Base-by-base conservation (phyloP, 352 stramenopile genomes). In the Nothophytophthora sp. region DNA sequence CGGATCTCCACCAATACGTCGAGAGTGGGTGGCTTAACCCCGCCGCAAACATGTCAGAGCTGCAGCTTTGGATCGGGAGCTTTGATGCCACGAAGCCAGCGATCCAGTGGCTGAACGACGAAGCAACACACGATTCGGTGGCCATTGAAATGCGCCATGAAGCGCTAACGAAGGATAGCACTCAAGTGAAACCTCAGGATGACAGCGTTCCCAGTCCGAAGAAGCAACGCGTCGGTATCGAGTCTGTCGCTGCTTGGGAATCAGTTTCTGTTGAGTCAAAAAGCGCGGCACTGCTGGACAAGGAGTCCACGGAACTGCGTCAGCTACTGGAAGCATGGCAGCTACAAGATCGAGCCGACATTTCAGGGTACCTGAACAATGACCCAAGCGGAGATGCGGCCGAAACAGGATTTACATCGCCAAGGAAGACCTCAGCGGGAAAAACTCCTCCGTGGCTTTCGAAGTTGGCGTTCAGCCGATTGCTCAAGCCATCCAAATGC, bases 61-160 rank as follows among this genome's bases (percentile, higher is more conserved):
- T 90, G 19, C 76, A 76, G 8, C 45, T 92, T n/a, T 86, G 78
- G 75, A 58, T 90, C 23, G 82, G 82, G 22, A 90, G 76, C 45
- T 90, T 87, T 45, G 56, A 73, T 11, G 57, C 70, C 12, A 70
- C 68, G 13, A 65, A 65, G 3, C 78, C 81, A 10, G 71, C 78
- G 1, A 63, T 92, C 22, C 68, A 90, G 35, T 88, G 71, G 73
- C 38, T 75, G 15, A 27, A 47, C 16, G 51, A 25, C 7, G 54
- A 63, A 13, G 5, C 32, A 12, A 44, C 60, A 1, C 29, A 42
- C n/a, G 38, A 24, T 18, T 41, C 45, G 18, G 65, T 63, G 33
- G 37, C 39, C 6, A 53, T 73, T 48, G 55, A 69, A 42, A 60
- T 77, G 41, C 58, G 43, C 4, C 50, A 69, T 29, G 63, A 70